Evolutionary conservation across 495 filamentous ascomycete species (phyloP), one percentile per base, ranked within the genome.

Genomic region (Neurospora sp.): DNA sequence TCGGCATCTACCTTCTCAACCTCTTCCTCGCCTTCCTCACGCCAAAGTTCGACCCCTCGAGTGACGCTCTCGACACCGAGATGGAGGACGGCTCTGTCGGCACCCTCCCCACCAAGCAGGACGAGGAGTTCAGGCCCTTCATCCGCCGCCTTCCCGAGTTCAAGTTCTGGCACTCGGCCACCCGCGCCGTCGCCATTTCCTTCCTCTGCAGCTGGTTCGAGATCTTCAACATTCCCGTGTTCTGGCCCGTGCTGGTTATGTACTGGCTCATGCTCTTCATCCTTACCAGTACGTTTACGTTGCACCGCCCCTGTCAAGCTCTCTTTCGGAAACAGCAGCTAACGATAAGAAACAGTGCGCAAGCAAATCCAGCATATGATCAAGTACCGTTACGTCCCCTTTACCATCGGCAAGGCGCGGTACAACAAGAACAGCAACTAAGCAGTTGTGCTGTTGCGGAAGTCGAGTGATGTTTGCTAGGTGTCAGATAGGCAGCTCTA

Each of bases 301-400:
- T 71, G 4, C 70, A n/a, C 41, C 5, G 46, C 31, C 37, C 18
- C 39, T 41, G 20, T 9, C 35, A 23, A 27, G 11, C n/a, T 31
- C 38, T 66, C 35, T 75, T 23, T 37, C 5, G 11, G 38, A 59
- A 4, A 14, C 18, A 11, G 71, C 73, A 72, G 39, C 82, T 83
- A 73, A 85, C 79, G 39, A 20, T 62, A 12, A 0, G 39, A 70
- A 70, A 42, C 76, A 97, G 94, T 99, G 96, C 89, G 96, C 79
- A 91, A 94, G 83, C 96, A 99, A 84, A 99, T 99, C 74, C 96
- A 99, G 86, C 94, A 97, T 84, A 99, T 99, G 96, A 97, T 99
- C 89, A 99, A 98, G 85, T 99, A 99, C 85, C 93, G 96, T 83
- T 99, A 98, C 80, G 94, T 98, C 39, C 94, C 94, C 48, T 98